Evolutionary conservation across 1,284 basidiomycete genomes (phyloP).

Genomic region (Tilletia caries): DNA sequence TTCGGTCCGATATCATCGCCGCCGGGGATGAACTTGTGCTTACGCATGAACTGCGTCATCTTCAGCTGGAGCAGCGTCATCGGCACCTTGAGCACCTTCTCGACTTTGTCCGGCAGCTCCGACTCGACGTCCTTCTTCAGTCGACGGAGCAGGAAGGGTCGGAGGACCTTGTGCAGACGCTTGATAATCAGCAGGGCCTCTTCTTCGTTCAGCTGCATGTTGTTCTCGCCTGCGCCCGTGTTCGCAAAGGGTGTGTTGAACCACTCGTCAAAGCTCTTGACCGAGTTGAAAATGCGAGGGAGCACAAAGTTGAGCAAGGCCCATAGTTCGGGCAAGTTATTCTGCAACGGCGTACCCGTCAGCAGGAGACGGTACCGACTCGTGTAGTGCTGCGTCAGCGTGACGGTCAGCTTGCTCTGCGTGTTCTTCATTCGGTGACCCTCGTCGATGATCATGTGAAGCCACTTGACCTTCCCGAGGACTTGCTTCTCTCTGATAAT

Average conservation of each 20-base stretch:
- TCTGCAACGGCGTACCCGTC: slow-evolving; percentile 96
- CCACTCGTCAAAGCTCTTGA: slow-evolving; percentile 99
- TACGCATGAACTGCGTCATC: slow-evolving; percentile 96
- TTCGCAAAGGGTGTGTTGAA: slow-evolving; percentile 99
- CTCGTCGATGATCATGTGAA: slow-evolving; percentile 56
- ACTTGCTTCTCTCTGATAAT: slow-evolving; percentile 54
- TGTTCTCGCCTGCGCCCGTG: slow-evolving; percentile 77
- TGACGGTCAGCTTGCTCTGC: slow-evolving; percentile 87
- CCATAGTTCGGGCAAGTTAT: slow-evolving; percentile 98
- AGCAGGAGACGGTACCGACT: slow-evolving; percentile 92
- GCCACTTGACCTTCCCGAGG: slow-evolving; percentile 54
- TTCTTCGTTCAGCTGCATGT: slow-evolving; percentile 98
- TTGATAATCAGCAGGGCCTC: slow-evolving; percentile 96
- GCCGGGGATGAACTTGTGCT: slow-evolving; percentile 77
- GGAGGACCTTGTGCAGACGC: slow-evolving; percentile 94
- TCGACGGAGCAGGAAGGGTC: slow-evolving; percentile 91
- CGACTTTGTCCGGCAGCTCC: slow-evolving; percentile 96
- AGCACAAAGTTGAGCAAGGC: slow-evolving; percentile 95
- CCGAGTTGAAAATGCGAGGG: slow-evolving; percentile 98
- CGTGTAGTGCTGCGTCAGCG: slow-evolving; percentile 87
- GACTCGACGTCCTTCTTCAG: slow-evolving; percentile 98
- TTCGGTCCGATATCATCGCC: slow-evolving; percentile 43
- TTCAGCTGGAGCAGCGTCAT: slow-evolving; percentile 94
- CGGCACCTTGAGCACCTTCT: slow-evolving; percentile 97
- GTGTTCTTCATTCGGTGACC: slow-evolving; percentile 99